Base-by-base conservation (phyloP, 2,329 filamentous ascomycete genomes). In the Trichoderma polysporum region DNA sequence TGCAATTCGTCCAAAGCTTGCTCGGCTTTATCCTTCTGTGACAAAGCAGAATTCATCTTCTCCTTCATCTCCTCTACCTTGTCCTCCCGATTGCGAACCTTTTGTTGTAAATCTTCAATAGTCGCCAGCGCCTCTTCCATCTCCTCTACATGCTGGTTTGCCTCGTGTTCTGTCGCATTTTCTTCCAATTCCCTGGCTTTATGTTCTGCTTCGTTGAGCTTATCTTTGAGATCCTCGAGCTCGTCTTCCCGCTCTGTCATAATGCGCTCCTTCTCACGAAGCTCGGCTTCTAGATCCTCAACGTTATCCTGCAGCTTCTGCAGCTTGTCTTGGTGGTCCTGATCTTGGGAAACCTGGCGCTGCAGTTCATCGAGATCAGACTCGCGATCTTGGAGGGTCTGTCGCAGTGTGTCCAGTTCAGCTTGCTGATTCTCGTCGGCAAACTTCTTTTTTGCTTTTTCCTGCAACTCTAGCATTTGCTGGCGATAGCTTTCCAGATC, bases 401-500 rank as follows among this genome's bases (percentile, higher is more conserved):
- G 83, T 22, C 85, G 85, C 33, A 93, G 76, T 53, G 82, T 81
- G 37, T 89, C 84, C 45, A 88, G 75, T 73, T 89, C 88, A 27
- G 80, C 81, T 59, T 87, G 88, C 71, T 92, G 85, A 67, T 84
- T 87, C 70, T 93, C 88, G 73, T 93, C 89, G 12, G 86, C 86
- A 70, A 93, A 89, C 73, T 90, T 91, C 73, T 87, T 87, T 78
- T 92, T 93, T 63, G 92, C 85, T 73, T 91, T 91, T 68, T 96
- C 91, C 69, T 94, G 91, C 68, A 97, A 87, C 69, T 96, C 92
- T 66, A 90, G 81, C 70, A 97, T 88, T 76, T 97, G 92, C 72
- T 91, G 84, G 63, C 91, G 88, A 76, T 96, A 97, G 67, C 85
- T 85, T 75, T 97, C 94, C 2, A 98, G 84, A 68, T 97, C 93